phyloP scores from a whole-genome alignment of 805 yeast genomes.

The Wickerhamiella sergipiensis region DNA sequence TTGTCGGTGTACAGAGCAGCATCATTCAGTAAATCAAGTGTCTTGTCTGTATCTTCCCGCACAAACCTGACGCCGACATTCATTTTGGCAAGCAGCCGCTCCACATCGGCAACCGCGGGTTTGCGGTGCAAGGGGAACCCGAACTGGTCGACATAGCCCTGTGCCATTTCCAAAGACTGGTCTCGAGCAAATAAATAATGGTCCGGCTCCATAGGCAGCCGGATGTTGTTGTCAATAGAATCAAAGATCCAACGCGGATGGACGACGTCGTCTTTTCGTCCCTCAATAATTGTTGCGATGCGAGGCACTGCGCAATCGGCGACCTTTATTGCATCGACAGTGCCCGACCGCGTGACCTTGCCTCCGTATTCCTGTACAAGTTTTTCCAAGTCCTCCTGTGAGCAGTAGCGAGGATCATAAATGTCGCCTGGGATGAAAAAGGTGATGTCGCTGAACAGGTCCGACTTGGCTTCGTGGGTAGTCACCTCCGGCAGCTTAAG shows the following conservation, averaged over 20 bases:
- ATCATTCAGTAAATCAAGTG: conserved; percentile 22
- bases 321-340: conserved; percentile 5
- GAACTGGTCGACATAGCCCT: conserved; percentile 34
- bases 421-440: conserved; percentile 21
- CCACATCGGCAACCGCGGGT: conserved; percentile 19
- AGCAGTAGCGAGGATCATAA: conserved; percentile 13
- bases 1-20: conserved; percentile 2
- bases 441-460: conserved; percentile 11
- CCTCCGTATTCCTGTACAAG: conserved; percentile 22
- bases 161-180: conserved; percentile 16
- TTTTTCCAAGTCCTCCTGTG: conserved; percentile 13
- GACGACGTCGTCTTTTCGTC: conserved; percentile 39
- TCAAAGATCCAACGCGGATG: conserved; percentile 63
- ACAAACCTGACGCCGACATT: conserved; percentile 7
- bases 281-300: conserved; percentile 4
- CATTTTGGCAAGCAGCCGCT: conserved; percentile 4
- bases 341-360: conserved; percentile 11
- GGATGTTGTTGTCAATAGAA: conserved; percentile 32
- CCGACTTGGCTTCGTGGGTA: conserved; percentile 1
- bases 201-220: conserved; percentile 45
- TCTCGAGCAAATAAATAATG: conserved; percentile 36
- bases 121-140: conserved; percentile 47
- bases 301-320: conserved; percentile 16
- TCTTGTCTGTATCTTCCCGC: conserved; percentile 8
- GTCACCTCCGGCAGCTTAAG: conserved; percentile 2